Evolutionary conservation across 2,329 filamentous ascomycete species (phyloP), one percentile per base, ranked within the genome.

Genomic region (Talaromyces sp.): DNA sequence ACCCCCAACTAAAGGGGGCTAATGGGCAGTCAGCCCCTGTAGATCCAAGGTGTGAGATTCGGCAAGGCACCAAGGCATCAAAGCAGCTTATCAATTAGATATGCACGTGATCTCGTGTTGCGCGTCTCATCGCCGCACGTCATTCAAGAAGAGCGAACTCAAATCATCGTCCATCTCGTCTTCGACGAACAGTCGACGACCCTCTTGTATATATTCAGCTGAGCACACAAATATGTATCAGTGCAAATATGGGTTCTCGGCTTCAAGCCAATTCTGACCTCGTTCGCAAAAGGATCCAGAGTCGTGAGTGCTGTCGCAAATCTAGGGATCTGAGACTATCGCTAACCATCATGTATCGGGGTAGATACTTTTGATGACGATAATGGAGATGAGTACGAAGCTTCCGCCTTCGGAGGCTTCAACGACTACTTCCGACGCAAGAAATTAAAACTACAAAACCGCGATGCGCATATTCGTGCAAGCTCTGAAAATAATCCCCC

Each of bases 361-460:
- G 27, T 70, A 82, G 81, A 97, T 78, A 85, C 83, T 2, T 98
- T 97, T 75, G 83, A 89, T 2, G 85, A 90, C 68, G 93, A 97
- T 75, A 85, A 86, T 27, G 94, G 95, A 65, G 94, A 98, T 65
- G 96, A 99, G 76, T 99, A 99, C 76, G 88, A 89, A 66, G 87
- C 84, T 1, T 97, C 93, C 68, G 87, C 86, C 61, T 99, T 98
- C 77, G 92, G 92, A 31, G 94, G 93, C 9, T 96, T 98, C 72
- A 80, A 84, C 27, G 94, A 98, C 73, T 99, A 98, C 77, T 96
- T 97, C 75, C 86, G 93, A 59, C 89, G 93, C 64, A 99, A 99
- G 82, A 97, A 96, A 83, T 88, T 97, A 77, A 99, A 99, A 75
- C 85, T 99, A 3, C 95, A 98, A 77, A 99, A 99, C 73, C 86